phyloP scores from a whole-genome alignment of 306 rosid genomes.

The Herpetospermum pedunculosum region DNA sequence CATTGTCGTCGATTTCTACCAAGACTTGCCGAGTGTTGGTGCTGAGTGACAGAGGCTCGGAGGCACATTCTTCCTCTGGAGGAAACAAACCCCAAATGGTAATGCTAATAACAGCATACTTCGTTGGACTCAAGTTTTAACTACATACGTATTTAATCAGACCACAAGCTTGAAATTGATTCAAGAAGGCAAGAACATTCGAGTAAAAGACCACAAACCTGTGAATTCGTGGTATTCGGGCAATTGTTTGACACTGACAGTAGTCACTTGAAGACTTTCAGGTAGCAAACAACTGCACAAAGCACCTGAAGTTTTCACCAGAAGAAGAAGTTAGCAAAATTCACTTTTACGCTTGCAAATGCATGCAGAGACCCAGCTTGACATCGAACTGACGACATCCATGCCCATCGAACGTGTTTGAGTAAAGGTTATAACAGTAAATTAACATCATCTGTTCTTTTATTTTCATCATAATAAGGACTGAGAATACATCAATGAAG shows the following conservation, averaged over 20 bases:
- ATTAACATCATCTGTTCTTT: background rate
- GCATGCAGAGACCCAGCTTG: background rate
- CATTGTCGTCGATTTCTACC: constrained; percentile 44
- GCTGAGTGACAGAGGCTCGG: constrained; percentile 37
- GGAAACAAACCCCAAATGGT: constrained; percentile 15
- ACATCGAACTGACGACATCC: background rate
- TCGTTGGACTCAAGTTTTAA: constrained; percentile 8
- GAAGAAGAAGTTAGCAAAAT: constrained; percentile 5
- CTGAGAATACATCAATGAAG: background rate
- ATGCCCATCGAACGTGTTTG: background rate
- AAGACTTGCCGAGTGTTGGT: constrained; percentile 36
- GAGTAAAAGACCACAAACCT: constrained; percentile 33
- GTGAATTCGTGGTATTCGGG: constrained; percentile 67
- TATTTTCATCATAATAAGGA: background rate
- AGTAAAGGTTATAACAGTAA: background rate
- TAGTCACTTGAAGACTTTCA: constrained; percentile 74
- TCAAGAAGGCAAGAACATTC: background rate
- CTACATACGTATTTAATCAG: constrained; percentile 7
- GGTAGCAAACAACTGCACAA: constrained; percentile 93
- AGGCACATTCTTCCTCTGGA: constrained; percentile 54
- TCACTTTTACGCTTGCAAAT: background rate
- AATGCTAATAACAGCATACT: constrained; percentile 12
- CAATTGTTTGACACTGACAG: constrained; percentile 67
- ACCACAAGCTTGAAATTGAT: background rate
- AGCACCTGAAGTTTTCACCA: constrained; percentile 53